These are phyloP conservation scores for Xerocomellus intermedius DNA, from an alignment of 768 basidiomycete genomes.

Conservation along the genomic window DNA sequence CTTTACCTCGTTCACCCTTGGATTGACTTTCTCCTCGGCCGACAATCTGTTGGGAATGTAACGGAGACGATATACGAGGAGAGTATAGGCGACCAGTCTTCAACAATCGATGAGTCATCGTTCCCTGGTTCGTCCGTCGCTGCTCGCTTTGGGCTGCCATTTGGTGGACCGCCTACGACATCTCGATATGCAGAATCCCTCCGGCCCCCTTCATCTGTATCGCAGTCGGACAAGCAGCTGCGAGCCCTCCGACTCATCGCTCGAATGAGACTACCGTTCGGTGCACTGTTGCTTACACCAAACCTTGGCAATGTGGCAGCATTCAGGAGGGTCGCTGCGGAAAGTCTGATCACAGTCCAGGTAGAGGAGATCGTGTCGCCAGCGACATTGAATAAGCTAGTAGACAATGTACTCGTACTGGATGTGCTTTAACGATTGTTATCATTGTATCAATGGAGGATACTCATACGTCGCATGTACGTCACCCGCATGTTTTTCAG, in stretches of 20 bases:
- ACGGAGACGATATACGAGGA: neutral
- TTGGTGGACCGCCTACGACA: no score
- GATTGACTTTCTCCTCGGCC: neutral
- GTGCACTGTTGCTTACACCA: neutral
- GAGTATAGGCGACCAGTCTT: neutral
- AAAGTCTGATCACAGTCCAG: neutral
- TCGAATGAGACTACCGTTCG: neutral
- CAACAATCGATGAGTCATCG: no score
- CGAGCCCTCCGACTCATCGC: neutral
- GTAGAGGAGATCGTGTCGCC: neutral
- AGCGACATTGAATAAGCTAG: neutral
- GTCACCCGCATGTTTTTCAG: no score
- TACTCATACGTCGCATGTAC: no score
- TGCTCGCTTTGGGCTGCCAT: no score
- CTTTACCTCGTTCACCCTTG: neutral
- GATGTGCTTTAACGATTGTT: neutral
- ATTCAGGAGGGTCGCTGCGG: neutral
- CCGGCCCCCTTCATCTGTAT: neutral
- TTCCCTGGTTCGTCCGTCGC: no score
- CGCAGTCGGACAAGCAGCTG: neutral
- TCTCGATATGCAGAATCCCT: no score
- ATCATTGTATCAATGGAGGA: no score
- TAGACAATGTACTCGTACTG: neutral
- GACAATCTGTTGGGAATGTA: neutral
- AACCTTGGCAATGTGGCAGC: neutral